Percentiles rank a stretch among this genome's conserved stretches.
Evolutionary conservation across 768 basidiomycete species (phyloP).

Genomic region (Leccinum fibrillosum): DNA sequence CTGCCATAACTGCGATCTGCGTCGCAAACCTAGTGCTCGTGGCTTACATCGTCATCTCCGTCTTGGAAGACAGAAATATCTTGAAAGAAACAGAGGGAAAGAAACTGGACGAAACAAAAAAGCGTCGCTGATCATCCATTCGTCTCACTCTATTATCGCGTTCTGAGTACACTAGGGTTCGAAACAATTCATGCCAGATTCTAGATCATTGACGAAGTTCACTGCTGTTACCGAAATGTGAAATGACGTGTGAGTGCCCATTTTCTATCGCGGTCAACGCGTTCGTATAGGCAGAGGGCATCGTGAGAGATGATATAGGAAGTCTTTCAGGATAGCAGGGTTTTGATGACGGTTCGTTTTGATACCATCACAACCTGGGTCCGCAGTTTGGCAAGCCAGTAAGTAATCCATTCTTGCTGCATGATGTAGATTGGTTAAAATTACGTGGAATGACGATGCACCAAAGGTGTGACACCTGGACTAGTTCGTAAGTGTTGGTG

Average conservation of each 20-base stretch:
- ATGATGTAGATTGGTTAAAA: not conserved
- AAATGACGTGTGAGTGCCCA: not conserved
- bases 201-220: not conserved
- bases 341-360: not conserved
- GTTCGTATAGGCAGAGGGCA: not conserved
- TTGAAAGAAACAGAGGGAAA: slow-evolving; percentile 18
- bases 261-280: not conserved
- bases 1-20: slow-evolving; percentile 85
- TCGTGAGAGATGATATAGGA: not conserved
- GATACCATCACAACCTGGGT: not conserved
- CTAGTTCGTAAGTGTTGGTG: slow-evolving; percentile 72
- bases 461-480: not conserved
- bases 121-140: slow-evolving; percentile 39
- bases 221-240: not conserved
- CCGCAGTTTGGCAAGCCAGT: not conserved
- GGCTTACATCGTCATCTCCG: slow-evolving; percentile 72
- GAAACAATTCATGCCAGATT: slow-evolving; percentile 3
- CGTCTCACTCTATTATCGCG: not conserved
- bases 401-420: not conserved
- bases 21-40: slow-evolving; percentile 82
- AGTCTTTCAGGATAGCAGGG: not conserved
- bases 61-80: slow-evolving; percentile 62
- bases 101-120: slow-evolving; percentile 44
- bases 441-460: not conserved
- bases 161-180: slow-evolving; percentile 3